Conservation (phyloP, 1,284 basidiomycete species). For the Heimioporus retisporus region DNA sequence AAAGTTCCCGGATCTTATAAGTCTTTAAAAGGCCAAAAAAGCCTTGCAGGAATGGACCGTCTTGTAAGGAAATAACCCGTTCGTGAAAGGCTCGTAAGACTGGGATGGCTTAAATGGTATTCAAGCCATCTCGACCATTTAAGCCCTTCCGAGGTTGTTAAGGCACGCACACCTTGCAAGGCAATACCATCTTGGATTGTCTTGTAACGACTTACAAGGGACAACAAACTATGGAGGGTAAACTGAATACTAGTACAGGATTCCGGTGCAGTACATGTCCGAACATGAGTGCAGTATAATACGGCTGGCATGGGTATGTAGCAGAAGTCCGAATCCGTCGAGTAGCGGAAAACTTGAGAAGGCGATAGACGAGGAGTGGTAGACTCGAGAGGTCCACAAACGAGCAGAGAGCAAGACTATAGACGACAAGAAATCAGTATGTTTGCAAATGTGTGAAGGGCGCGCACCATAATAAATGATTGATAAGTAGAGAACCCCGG, state of each 20-base stretch:
- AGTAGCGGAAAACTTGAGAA: too few relatives aligned
- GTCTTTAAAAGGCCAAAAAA: background rate
- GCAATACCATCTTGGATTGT: background rate
- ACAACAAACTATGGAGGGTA: background rate
- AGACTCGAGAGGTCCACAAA: too few relatives aligned
- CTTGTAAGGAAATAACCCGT: background rate
- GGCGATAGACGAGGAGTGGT: too few relatives aligned
- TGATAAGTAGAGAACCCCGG: background rate
- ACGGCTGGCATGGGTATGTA: too few relatives aligned
- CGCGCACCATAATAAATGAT: too few relatives aligned
- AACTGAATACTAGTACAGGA: background rate
- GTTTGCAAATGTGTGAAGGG: background rate
- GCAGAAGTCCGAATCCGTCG: too few relatives aligned
- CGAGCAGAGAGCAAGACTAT: background rate
- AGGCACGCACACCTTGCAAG: background rate
- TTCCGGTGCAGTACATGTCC: too few relatives aligned
- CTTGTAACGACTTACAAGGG: slow-evolving; percentile 1
- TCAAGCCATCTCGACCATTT: background rate
- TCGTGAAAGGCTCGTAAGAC: background rate
- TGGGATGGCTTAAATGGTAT: background rate
- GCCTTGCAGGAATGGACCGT: background rate
- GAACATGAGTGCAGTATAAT: background rate
- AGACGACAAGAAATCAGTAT: background rate
- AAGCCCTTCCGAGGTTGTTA: background rate
- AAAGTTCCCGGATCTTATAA: background rate